A percentile compares a stretch with the other conserved stretches of the same genome.
Evolutionary conservation across 495 filamentous ascomycete genomes (phyloP).

Genomic region (Tetracladium marchalianum): DNA sequence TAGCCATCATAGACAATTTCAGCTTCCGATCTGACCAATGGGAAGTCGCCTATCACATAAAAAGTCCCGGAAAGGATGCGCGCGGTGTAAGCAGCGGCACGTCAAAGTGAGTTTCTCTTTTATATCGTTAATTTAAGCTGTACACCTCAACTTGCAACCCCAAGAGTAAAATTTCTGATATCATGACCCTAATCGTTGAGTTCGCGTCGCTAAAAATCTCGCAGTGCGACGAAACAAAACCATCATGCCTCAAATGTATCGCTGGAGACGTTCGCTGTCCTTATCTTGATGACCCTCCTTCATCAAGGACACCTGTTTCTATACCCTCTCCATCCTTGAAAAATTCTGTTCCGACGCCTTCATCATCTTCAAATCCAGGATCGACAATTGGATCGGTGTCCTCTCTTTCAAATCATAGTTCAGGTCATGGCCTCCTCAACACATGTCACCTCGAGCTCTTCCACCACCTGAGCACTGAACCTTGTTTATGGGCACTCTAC

Average conservation of each 20-base stretch:
- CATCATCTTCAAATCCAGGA: neutral
- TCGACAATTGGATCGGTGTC: neutral
- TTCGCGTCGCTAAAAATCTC: no score
- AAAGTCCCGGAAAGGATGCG: slow-evolving; percentile 13
- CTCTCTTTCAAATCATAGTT: slow-evolving; percentile 19
- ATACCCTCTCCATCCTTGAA: no score
- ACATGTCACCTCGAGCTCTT: neutral
- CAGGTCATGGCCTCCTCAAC: slow-evolving; percentile 15
- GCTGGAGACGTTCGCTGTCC: slow-evolving; percentile 17
- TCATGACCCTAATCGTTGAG: no score
- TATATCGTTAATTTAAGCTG: no score
- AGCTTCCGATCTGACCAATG: neutral
- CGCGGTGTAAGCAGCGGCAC: slow-evolving; percentile 24
- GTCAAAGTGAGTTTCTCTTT: slow-evolving; percentile 7
- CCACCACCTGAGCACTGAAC: no score
- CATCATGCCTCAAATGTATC: slow-evolving; percentile 20
- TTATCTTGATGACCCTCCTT: slow-evolving; percentile 1
- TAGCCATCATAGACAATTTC: no score
- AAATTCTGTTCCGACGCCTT: neutral
- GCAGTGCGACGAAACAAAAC: slow-evolving; percentile 25
- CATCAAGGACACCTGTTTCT: no score
- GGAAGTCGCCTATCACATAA: slow-evolving; percentile 9
- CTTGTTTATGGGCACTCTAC: no score
- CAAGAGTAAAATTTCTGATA: neutral
- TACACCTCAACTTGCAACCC: no score